Evolutionary conservation across 306 rosid species (phyloP).

Genomic region (Alnus rubra): DNA sequence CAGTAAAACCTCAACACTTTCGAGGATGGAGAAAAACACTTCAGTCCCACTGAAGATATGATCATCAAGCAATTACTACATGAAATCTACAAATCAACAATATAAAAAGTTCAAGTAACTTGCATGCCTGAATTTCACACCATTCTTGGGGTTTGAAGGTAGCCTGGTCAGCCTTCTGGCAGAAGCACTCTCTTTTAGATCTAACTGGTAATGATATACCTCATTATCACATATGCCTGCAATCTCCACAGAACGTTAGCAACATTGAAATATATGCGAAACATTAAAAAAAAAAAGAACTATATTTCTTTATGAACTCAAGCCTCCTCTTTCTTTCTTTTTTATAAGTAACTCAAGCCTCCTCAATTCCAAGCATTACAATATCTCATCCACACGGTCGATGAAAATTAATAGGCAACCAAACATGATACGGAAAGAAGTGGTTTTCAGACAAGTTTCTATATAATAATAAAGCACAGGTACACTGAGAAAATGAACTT

Average conservation of each 20-base stretch:
- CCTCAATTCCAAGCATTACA: neutral
- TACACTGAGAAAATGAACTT: conserved; percentile 33
- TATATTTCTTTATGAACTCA: neutral
- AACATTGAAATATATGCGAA: conserved; percentile 12
- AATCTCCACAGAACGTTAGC: conserved; percentile 28
- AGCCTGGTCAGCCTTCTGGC: conserved; percentile 50
- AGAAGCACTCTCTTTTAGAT: conserved; percentile 55
- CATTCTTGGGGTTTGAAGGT: conserved; percentile 66
- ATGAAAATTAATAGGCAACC: neutral
- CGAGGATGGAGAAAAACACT: conserved; percentile 50
- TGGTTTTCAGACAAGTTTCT: neutral
- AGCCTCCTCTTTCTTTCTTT: neutral
- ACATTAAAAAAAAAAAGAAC: conserved; percentile 1
- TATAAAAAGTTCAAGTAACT: conserved; percentile 11
- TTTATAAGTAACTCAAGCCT: neutral
- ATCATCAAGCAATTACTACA: conserved; percentile 11
- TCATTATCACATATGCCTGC: conserved; percentile 61
- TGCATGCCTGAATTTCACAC: conserved; percentile 77
- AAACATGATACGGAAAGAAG: too few species aligned
- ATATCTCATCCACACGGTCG: neutral
- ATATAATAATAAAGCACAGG: conserved; percentile 9
- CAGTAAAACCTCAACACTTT: conserved; percentile 55
- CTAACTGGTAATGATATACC: conserved; percentile 50
- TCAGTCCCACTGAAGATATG: conserved; percentile 74
- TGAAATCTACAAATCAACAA: neutral